Evolutionary conservation across 2,329 filamentous ascomycete genomes (phyloP), one percentile per base, ranked within the genome.

Genomic region (Coniosporium tulheliwenetii): DNA sequence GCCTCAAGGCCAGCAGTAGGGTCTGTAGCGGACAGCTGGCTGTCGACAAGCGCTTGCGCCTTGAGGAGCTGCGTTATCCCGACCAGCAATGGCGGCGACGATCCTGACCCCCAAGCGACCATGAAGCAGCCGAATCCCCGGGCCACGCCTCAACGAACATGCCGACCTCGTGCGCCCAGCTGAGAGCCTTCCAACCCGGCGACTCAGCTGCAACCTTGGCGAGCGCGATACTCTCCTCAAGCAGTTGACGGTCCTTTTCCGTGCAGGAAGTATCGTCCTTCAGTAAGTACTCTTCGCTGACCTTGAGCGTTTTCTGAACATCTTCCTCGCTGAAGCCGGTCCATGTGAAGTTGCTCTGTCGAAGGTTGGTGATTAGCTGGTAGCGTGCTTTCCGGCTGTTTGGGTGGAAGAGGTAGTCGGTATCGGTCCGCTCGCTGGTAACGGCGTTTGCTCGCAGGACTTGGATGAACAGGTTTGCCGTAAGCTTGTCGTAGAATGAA

Each of bases 401-500:
- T 0, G 75, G 72, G 50, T 94, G 82, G 50, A 95, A 95, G 47
- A 96, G 80, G 54, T 94, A 95, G 55, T 95, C 87, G 41, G 74
- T 67, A 50, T 89, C 89, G 0, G 73, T 77, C 9, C 87, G 70
- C 53, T 95, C 84, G 5, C 86, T 94, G 16, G 87, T 87, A 1
- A 96, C 77, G 0, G 85, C 78, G 53, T 96, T 96, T 48, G 85
- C 79, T 2, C 83, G 79, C 37, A 95, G 75, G 53, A 85, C 77
- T 60, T 91, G 81, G 1, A 84, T 74, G 53, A 95, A 95, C 1
- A 93, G 61, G 48, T 94, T 94, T 19, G 87, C 69, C 0, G 80
- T 84, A 8, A 94, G 58, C 51, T 79, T 85, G 57, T 95, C 87
- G 52, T 89, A 85, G 50, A 79, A 85, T 1, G 80, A 89, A 0